Conservation (phyloP, 2,329 filamentous ascomycete genomes). For the Sporothrix sp. region DNA sequence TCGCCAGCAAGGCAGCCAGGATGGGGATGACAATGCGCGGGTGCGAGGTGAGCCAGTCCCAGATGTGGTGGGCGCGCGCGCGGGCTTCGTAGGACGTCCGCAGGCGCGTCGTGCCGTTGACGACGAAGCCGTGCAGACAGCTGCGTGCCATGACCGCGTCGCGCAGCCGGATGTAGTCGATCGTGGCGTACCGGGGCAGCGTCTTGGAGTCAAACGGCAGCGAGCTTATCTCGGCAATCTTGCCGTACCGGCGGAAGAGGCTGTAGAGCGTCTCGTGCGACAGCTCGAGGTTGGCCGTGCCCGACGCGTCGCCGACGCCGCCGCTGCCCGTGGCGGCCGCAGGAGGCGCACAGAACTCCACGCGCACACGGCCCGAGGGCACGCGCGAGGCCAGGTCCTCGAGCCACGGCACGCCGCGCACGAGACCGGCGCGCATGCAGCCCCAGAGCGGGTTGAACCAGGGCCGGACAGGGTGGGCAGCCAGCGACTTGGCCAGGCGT, state of each 20-base stretch:
- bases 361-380: slow-evolving; percentile 63
- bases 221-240: slow-evolving; percentile 72
- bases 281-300: slow-evolving; percentile 60
- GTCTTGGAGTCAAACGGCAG: slow-evolving; percentile 83
- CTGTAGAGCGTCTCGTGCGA: slow-evolving; percentile 81
- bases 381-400: slow-evolving; percentile 75
- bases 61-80: slow-evolving; percentile 66
- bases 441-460: slow-evolving; percentile 80
- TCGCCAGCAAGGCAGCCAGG: slow-evolving; percentile 69
- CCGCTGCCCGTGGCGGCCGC: slow-evolving; percentile 26
- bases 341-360: slow-evolving; percentile 72
- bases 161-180: slow-evolving; percentile 65
- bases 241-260: slow-evolving; percentile 82
- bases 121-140: slow-evolving; percentile 76
- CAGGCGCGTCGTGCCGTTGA: slow-evolving; percentile 53
- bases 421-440: slow-evolving; percentile 57
- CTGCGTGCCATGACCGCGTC: slow-evolving; percentile 84
- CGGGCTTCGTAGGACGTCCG: slow-evolving; percentile 76
- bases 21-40: slow-evolving; percentile 80
- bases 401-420: slow-evolving; percentile 82
- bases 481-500: slow-evolving; percentile 52
- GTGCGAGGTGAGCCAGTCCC: slow-evolving; percentile 80
- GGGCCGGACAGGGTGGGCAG: slow-evolving; percentile 63
- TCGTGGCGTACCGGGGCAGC: slow-evolving; percentile 64
- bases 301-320: slow-evolving; percentile 32